Conservation (phyloP, 176 grass and related monocot genomes). For the Elaeis guineensis region DNA sequence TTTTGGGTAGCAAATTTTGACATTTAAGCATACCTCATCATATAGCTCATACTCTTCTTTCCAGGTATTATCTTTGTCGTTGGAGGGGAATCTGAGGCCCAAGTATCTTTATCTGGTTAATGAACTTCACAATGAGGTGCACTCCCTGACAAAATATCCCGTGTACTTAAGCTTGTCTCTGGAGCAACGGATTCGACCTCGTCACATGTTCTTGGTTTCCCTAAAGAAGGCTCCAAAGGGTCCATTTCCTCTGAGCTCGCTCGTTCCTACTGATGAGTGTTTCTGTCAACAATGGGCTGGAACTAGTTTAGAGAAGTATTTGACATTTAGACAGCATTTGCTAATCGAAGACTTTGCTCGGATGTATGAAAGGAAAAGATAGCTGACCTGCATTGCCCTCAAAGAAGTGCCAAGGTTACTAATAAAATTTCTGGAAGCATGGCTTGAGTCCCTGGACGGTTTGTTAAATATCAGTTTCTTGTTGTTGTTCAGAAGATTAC, state of each 20-base stretch:
- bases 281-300: constrained; percentile 92
- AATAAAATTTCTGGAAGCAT: background rate
- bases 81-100: constrained; percentile 71
- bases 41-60: constrained; percentile 13
- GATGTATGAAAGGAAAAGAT: constrained; percentile 49
- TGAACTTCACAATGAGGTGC: constrained; percentile 65
- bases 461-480: background rate
- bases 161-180: constrained; percentile 94
- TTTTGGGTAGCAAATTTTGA: too few species aligned
- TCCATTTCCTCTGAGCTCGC: constrained; percentile 91
- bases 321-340: constrained; percentile 69
- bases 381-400: constrained; percentile 9
- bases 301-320: constrained; percentile 82
- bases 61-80: constrained; percentile 87
- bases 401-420: background rate
- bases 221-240: constrained; percentile 87
- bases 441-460: background rate
- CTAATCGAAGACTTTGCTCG: constrained; percentile 42
- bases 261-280: constrained; percentile 71
- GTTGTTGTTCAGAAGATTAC: too few species aligned
- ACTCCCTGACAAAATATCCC: constrained; percentile 83
- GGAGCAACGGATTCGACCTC: constrained; percentile 85
- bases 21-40: too few species aligned
- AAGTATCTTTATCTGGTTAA: constrained; percentile 87
- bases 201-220: constrained; percentile 80